phyloP scores from a whole-genome alignment of 176 grass and related monocot genomes.

The Raddia guianensis region DNA sequence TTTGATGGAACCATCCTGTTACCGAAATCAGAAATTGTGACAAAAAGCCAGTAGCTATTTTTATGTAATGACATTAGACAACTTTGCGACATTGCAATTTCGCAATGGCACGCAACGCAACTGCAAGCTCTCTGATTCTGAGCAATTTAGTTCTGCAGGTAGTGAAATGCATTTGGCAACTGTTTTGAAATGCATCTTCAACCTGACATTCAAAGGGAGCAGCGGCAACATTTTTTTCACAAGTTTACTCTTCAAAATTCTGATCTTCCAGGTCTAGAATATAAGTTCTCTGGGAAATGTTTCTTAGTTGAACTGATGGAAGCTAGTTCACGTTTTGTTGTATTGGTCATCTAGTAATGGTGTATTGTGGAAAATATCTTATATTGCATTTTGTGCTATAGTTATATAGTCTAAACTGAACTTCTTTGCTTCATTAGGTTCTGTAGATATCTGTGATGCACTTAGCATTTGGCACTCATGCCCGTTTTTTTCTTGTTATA shows the following conservation, averaged over 20 bases:
- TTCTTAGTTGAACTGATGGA: conserved; percentile 16
- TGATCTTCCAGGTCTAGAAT: conserved; percentile 9
- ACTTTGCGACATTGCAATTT: not conserved
- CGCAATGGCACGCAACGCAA: not conserved
- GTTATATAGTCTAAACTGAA: not conserved
- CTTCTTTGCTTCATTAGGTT: not conserved
- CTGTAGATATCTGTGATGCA: not conserved
- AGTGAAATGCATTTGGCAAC: conserved; percentile 15
- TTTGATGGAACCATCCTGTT: not conserved
- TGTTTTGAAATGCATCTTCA: not conserved
- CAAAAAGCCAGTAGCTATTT: not conserved
- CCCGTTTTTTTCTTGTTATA: not conserved
- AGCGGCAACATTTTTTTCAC: not conserved
- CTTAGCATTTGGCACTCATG: not conserved
- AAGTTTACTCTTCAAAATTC: not conserved
- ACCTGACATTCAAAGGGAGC: not conserved
- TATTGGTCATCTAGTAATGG: not conserved
- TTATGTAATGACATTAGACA: not conserved
- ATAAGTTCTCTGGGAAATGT: conserved; percentile 7
- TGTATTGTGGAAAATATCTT: conserved; percentile 15
- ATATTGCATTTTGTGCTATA: not conserved
- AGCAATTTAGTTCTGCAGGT: not conserved
- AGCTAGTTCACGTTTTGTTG: conserved; percentile 4
- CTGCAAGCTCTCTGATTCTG: not conserved
- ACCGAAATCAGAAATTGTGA: not conserved